Conservation (phyloP, 1,284 basidiomycete genomes). For the Ustilago esculenta region DNA sequence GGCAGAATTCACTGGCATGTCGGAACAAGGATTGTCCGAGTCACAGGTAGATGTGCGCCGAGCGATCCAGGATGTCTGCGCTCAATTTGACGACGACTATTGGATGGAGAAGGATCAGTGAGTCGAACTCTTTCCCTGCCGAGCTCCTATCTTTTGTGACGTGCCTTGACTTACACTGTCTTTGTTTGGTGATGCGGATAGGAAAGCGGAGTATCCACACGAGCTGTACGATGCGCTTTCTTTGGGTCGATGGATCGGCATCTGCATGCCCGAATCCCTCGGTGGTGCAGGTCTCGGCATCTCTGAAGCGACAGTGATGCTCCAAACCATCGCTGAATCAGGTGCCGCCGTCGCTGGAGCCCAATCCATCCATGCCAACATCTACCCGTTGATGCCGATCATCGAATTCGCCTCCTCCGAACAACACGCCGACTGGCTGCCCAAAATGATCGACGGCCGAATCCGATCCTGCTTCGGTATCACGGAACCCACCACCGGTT, state of each 20-base stretch:
- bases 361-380: conserved; percentile 56
- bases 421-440: conserved; percentile 64
- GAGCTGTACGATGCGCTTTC: conserved; percentile 53
- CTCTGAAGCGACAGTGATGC: conserved; percentile 68
- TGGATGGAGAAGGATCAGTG: conserved; percentile 45
- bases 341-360: conserved; percentile 57
- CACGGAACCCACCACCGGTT: conserved; percentile 67
- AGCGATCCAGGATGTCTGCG: conserved; percentile 36
- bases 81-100: conserved; percentile 47
- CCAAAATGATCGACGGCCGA: conserved; percentile 64
- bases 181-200: background rate
- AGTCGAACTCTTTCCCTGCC: background rate
- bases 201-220: conserved; percentile 43
- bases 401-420: conserved; percentile 51
- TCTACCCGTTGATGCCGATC: conserved; percentile 55
- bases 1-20: conserved; percentile 37
- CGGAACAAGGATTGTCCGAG: conserved; percentile 46
- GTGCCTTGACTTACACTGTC: background rate
- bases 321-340: conserved; percentile 68
- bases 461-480: conserved; percentile 68
- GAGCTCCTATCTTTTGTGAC: background rate
- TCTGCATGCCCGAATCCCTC: conserved; percentile 47
- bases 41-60: conserved; percentile 49
- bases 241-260: conserved; percentile 44
- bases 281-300: conserved; percentile 67